These are phyloP conservation scores for Serendipita vermifera DNA, from an alignment of 768 basidiomycete species.

Conservation along the genomic window DNA sequence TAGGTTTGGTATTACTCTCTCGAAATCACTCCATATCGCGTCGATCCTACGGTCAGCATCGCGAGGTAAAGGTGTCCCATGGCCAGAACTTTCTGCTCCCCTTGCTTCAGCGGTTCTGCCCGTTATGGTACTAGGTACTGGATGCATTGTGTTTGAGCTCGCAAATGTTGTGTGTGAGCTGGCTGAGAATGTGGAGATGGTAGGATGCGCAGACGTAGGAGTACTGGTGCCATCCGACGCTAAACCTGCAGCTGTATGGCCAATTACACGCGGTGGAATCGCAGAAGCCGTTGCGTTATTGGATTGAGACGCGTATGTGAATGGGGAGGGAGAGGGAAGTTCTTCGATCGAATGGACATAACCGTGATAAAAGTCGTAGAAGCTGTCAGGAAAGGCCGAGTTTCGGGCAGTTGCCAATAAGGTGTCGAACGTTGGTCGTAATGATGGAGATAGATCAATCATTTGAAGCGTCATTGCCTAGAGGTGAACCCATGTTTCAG, in stretches of 20 bases:
- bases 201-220: constrained; percentile 24
- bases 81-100: too few relatives aligned
- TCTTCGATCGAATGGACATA: constrained; percentile 76
- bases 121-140: constrained; percentile 24
- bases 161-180: constrained; percentile 12
- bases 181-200: constrained; percentile 25
- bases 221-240: constrained; percentile 18
- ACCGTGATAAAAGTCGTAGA: constrained; percentile 89
- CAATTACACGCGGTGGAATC: constrained; percentile 20
- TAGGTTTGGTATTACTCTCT: constrained; percentile 63
- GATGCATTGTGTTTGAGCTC: constrained; percentile 16
- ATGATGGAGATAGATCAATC: constrained; percentile 66
- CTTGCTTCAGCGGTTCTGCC: background rate
- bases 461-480: constrained; percentile 82
- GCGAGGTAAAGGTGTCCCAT: constrained; percentile 35
- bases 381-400: constrained; percentile 77
- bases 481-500: constrained; percentile 21
- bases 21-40: constrained; percentile 77
- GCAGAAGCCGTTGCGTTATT: constrained; percentile 20
- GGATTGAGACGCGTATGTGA: constrained; percentile 26
- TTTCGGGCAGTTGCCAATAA: constrained; percentile 63
- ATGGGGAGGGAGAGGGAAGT: constrained; percentile 36
- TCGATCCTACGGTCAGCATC: constrained; percentile 82
- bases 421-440: constrained; percentile 70
- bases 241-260: constrained; percentile 22